Base-by-base conservation (phyloP, 1,284 basidiomycete genomes). In the Taiwanofungus camphoratus region DNA sequence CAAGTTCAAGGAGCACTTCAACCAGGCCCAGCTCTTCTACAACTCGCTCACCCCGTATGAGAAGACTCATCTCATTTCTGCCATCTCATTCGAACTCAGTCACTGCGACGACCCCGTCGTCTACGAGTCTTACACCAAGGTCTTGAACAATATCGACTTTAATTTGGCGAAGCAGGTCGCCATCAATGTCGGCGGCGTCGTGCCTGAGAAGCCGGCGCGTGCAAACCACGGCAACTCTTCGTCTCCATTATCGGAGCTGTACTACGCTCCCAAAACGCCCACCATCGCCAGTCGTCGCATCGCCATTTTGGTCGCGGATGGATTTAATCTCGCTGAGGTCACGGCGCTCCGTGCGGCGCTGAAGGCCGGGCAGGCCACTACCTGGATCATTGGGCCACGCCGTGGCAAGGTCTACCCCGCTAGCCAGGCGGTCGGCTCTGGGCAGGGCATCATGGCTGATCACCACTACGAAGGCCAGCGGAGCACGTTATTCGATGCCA, bases 401-500 rank as follows among this genome's bases (percentile, higher is more conserved):
- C 77, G 84, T 32, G 82, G 82, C 15, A 63, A 69, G 43, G 68
- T 89, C 34, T 70, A 70, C 39, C 65, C 70, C 2, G 69, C 68
- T 12, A 61, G 59, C 16, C 57, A 61, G 39, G 60, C 50, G n/a
- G 51, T 58, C 11, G 67, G 66, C 1, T 52, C 48, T 4, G 61
- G 58, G 5, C 52, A 55, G 34, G 69, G 65, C 4, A 53, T 80
- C 35, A 57, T 63, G 41, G 76, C 80, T 1, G 78, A 88, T 53
- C 82, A 87, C 59, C 81, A 83, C 48, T 82, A 76, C 45, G 83
- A 91, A 57, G 80, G 82, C 7, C 82, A 82, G 57, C 73, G 87
- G 35, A 87, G 85, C 34, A 91, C 87, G 1, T 57, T 85, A 60
- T 92, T 88, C 53, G 89, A 92, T 60, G 84, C 85, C 0, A 51